These are phyloP conservation scores for Aspergillus fijiensis DNA, from an alignment of 2,329 filamentous ascomycete species.

Conservation along the genomic window DNA sequence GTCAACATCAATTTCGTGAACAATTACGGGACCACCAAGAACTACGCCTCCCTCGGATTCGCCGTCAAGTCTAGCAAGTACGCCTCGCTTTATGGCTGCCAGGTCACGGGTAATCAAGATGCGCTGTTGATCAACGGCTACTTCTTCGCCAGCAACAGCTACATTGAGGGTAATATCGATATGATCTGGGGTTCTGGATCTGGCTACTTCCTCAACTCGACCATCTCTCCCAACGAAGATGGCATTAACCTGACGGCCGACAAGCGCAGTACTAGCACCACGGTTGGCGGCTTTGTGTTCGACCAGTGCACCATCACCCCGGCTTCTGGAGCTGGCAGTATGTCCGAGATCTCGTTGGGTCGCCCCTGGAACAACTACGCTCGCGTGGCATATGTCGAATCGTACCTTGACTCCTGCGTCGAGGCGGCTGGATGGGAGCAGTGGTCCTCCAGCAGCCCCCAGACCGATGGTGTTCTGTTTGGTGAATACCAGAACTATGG, in stretches of 20 bases:
- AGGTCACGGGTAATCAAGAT: slow-evolving; percentile 42
- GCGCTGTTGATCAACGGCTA: slow-evolving; percentile 39
- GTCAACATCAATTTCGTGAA: slow-evolving; percentile 45
- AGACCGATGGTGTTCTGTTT: slow-evolving; percentile 29
- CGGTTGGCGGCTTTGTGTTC: slow-evolving; percentile 40
- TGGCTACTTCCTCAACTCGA: slow-evolving; percentile 46
- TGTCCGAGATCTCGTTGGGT: slow-evolving; percentile 17
- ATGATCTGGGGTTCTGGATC: slow-evolving; percentile 48
- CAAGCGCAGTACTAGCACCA: slow-evolving; percentile 42
- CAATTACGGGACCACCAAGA: slow-evolving; percentile 37
- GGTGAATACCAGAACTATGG: slow-evolving; percentile 41
- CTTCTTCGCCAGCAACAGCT: slow-evolving; percentile 43
- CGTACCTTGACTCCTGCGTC: slow-evolving; percentile 17
- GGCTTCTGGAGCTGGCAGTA: slow-evolving; percentile 21
- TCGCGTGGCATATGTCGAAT: slow-evolving; percentile 18
- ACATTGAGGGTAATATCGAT: slow-evolving; percentile 44
- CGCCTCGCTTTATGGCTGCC: slow-evolving; percentile 39
- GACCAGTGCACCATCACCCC: slow-evolving; percentile 37
- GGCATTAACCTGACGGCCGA: slow-evolving; percentile 38
- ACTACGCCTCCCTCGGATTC: slow-evolving; percentile 43
- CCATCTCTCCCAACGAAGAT: slow-evolving; percentile 39
- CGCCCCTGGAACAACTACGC: slow-evolving; percentile 18
- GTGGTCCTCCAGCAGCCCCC: slow-evolving; percentile 30
- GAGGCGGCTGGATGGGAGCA: slow-evolving; percentile 28
- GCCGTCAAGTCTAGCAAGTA: slow-evolving; percentile 45